Percentiles rank a stretch among this genome's conserved stretches.
Conservation (phyloP, 2,329 filamentous ascomycete species). For the Chaetomiaceae sp. region DNA sequence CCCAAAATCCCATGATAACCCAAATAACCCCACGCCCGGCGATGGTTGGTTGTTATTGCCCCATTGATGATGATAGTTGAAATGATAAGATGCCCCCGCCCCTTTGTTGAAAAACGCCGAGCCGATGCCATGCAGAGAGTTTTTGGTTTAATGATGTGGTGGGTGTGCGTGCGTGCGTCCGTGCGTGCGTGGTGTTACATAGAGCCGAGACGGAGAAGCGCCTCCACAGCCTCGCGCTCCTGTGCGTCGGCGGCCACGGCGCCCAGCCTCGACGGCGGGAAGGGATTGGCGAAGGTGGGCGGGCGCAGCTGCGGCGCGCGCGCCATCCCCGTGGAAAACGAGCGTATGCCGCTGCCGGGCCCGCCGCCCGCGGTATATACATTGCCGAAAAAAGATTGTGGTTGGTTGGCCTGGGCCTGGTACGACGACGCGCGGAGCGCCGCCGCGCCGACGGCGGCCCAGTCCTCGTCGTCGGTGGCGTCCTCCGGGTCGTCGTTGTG, state of each 20-base stretch:
- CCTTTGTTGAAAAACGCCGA: conserved; percentile 43
- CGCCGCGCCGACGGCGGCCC: conserved; percentile 82
- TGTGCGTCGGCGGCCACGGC: conserved; percentile 55
- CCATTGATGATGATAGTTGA: conserved; percentile 10
- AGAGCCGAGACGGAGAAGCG: conserved; percentile 74
- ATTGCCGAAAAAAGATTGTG: conserved; percentile 41
- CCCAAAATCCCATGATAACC: conserved; percentile 10
- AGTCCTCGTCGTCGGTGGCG: conserved; percentile 92
- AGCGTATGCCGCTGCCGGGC: conserved; percentile 31
- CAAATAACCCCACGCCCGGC: conserved; percentile 12
- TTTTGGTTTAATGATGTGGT: too few relatives aligned
- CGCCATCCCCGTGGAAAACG: conserved; percentile 50
- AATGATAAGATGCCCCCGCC: conserved; percentile 12
- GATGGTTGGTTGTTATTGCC: conserved; percentile 9
- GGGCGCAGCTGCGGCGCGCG: conserved; percentile 43
- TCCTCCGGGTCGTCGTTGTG: conserved; percentile 75
- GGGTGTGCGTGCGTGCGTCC: conserved; percentile 1
- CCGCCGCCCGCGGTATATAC: conserved; percentile 43
- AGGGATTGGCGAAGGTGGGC: conserved; percentile 44
- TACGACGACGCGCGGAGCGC: conserved; percentile 67
- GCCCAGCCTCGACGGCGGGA: conserved; percentile 44
- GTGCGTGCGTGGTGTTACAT: conserved; percentile 48
- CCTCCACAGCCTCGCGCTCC: conserved; percentile 76
- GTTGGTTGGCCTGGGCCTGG: conserved; percentile 48
- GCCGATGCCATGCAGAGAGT: conserved; percentile 36